Evolutionary conservation across 306 rosid species (phyloP).

Genomic region (Herpetospermum pedunculosum): DNA sequence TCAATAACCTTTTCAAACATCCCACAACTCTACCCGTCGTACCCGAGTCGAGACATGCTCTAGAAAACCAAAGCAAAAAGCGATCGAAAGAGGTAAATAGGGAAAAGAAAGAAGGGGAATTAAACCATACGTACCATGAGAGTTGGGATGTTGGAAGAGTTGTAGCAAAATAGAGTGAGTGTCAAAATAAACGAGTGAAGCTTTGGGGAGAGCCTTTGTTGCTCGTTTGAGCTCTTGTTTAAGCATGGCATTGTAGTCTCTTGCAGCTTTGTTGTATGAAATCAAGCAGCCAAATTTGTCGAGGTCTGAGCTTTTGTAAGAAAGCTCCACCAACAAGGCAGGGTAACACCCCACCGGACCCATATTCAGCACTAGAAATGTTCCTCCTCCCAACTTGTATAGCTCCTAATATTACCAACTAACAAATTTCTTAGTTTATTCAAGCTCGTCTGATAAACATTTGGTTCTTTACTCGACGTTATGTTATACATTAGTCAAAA

Average conservation of each 20-base stretch:
- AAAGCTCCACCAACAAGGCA: slow-evolving; percentile 37
- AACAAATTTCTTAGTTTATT: too few relatives aligned
- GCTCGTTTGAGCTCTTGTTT: slow-evolving; percentile 25
- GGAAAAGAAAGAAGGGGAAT: neutral
- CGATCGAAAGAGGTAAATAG: neutral
- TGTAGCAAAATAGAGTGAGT: slow-evolving; percentile 38
- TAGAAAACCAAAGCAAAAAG: neutral
- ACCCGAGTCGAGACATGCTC: neutral
- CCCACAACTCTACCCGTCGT: too few relatives aligned
- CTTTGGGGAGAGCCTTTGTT: slow-evolving; percentile 32
- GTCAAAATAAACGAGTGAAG: slow-evolving; percentile 57
- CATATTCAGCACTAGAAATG: slow-evolving; percentile 57
- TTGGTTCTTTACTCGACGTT: too few relatives aligned
- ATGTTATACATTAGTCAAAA: too few relatives aligned
- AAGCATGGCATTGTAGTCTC: slow-evolving; percentile 44
- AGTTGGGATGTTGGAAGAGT: slow-evolving; percentile 47
- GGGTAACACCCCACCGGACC: slow-evolving; percentile 90
- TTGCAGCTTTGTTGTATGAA: slow-evolving; percentile 53
- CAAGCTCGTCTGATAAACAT: too few relatives aligned
- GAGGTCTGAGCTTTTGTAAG: slow-evolving; percentile 38
- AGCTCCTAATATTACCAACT: slow-evolving; percentile 34
- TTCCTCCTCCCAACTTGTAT: slow-evolving; percentile 50
- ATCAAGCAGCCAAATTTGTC: slow-evolving; percentile 60
- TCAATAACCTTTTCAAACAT: too few relatives aligned
- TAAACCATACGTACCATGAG: slow-evolving; percentile 54